phyloP scores from a whole-genome alignment of 805 yeast species.

The Geotrichum ghanense region DNA sequence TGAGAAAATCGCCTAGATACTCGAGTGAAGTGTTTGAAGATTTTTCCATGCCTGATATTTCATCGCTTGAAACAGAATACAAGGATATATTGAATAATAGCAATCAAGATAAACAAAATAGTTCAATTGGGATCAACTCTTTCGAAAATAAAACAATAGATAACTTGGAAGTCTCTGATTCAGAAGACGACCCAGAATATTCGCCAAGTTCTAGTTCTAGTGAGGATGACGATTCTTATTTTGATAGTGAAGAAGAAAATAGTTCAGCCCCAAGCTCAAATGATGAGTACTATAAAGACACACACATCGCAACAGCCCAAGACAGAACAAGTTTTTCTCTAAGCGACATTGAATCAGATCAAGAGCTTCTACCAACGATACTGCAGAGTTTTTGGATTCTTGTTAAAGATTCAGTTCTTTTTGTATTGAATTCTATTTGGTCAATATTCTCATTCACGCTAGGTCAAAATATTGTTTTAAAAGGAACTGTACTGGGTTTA shows the following conservation, averaged over 20 bases:
- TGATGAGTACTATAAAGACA: slow-evolving; percentile 3
- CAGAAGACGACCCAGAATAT: slow-evolving; percentile 3
- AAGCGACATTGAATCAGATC: slow-evolving; percentile 3
- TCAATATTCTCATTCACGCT: neutral
- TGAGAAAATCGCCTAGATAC: neutral
- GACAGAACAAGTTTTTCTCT: neutral
- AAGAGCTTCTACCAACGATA: slow-evolving; percentile 1
- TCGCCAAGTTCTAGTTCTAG: slow-evolving; percentile 2
- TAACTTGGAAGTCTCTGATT: neutral
- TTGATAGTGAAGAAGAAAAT: slow-evolving; percentile 1
- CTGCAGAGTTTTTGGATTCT: neutral
- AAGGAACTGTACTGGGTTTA: slow-evolving; percentile 1
- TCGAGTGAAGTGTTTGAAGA: neutral
- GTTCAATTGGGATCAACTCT: neutral
- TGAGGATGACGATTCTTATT: slow-evolving; percentile 6
- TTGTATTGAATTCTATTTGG: neutral
- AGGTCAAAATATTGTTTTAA: neutral
- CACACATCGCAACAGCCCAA: neutral
- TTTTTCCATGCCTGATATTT: neutral
- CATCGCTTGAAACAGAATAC: neutral
- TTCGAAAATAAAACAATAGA: neutral
- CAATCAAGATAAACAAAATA: neutral
- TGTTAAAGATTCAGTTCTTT: neutral
- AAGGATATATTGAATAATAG: neutral
- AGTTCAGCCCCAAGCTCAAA: neutral